Evolutionary conservation across 148 eudicot species (phyloP), one percentile per base, ranked within the genome.

Genomic region (Pouteria glomerata): DNA sequence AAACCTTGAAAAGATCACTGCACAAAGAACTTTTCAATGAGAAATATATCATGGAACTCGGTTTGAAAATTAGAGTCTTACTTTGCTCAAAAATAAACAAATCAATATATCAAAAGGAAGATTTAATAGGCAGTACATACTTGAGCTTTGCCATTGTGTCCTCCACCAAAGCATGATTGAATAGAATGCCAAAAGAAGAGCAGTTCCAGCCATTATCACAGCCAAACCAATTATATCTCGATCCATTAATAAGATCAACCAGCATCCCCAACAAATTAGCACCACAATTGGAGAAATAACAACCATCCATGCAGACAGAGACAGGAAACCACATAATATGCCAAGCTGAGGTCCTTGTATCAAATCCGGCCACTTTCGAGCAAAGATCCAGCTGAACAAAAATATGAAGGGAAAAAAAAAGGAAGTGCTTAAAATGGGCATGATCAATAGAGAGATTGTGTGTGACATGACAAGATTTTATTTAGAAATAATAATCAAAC

Each of bases 91-190:
- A 37, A 23, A 19, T 7, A 62, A 23, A n/a, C 30, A 42, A 19
- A 15, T 13, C 19, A 62, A 21, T 21, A 39, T 56, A 39, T 15
- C 31, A 29, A 19, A 39, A 12, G 6, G 8, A 2, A n/a, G 19
- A n/a, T 48, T 8, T 41, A 37, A 57, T 37, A 66, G 56, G 57
- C 3, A 71, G 23, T 31, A 83, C 96, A 69, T 88, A 94, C 98
- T 88, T 76, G 98, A 95, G 88, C 94, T 91, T 81, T 95, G 98
- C 97, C 97, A 95, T 62, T 88, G 98, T 61, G 98, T 95, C 77
- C 97, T 85, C 98, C 98, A 95, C 98, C 98, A 95, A 72, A 95
- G 98, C 98, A 95, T 95, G 72, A 95, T 86, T 0, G 98, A 89
- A 72, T 91, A 95, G 76, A 95, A 95, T 56, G 98, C 96, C 81